A percentile compares a stretch with the other conserved stretches of the same genome.
Conservation (phyloP, 768 basidiomycete genomes). For the Leccinum disarticulatum region DNA sequence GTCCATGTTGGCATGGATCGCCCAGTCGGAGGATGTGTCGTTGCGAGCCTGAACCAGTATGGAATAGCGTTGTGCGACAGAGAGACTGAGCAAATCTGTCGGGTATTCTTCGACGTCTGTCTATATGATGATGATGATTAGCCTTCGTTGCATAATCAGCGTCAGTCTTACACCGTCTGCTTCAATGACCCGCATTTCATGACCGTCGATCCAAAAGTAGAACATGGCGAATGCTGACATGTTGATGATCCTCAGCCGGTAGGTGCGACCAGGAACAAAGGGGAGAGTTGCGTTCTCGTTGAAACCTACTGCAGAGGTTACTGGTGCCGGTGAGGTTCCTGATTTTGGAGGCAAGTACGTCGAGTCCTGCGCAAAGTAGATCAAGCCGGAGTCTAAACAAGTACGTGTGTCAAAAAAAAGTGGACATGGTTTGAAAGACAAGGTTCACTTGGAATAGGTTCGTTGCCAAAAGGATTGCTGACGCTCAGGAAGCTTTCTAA, state of each 20-base stretch:
- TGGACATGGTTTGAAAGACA: not conserved
- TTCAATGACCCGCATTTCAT: conserved; percentile 82
- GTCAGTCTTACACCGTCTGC: conserved; percentile 66
- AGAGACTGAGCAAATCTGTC: conserved; percentile 68
- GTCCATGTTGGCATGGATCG: conserved; percentile 90
- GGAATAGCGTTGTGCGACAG: conserved; percentile 92
- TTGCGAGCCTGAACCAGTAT: conserved; percentile 90
- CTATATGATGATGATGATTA: conserved; percentile 32
- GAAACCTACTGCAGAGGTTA: conserved; percentile 67
- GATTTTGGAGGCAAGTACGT: conserved; percentile 64
- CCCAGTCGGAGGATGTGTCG: conserved; percentile 82
- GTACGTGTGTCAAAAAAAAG: not conserved
- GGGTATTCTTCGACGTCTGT: conserved; percentile 76
- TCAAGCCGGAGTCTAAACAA: conserved; percentile 64
- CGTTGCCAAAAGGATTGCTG: conserved; percentile 78
- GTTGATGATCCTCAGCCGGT: conserved; percentile 87
- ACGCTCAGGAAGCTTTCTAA: conserved; percentile 66
- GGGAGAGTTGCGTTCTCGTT: conserved; percentile 84
- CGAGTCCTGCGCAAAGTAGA: conserved; percentile 80
- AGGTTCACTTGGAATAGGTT: conserved; percentile 78
- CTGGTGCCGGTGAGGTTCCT: conserved; percentile 45
- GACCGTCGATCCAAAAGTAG: conserved; percentile 89
- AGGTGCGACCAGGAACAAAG: conserved; percentile 84
- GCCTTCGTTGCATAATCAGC: not conserved
- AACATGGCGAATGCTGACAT: conserved; percentile 72